Percentiles rank a stretch among this genome's conserved stretches.
These are phyloP conservation scores for Stachybotrys echinatus DNA, from an alignment of 2,329 filamentous ascomycete genomes.

Conservation along the genomic window DNA sequence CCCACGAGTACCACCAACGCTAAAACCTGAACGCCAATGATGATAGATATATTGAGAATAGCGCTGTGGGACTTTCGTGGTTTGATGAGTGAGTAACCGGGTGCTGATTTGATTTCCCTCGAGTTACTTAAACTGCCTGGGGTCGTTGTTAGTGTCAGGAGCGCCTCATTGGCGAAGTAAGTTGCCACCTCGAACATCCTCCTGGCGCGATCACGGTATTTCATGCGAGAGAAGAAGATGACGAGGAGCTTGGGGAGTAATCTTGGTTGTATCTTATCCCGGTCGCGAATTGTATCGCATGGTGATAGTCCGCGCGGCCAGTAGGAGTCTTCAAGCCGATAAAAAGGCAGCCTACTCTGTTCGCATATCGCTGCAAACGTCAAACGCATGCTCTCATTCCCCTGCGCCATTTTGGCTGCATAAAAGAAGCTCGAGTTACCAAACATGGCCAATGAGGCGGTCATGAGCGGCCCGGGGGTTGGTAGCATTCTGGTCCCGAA, in stretches of 20 bases:
- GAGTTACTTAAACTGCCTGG: too few species aligned
- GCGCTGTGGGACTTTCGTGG: slow-evolving; percentile 1
- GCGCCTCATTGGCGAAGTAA: slow-evolving; percentile 10
- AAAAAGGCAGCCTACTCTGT: too few species aligned
- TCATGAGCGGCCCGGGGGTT: slow-evolving; percentile 8
- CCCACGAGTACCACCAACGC: slow-evolving; percentile 1
- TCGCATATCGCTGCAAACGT: slow-evolving; percentile 1
- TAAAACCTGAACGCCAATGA: slow-evolving; percentile 5
- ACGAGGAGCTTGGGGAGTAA: too few species aligned
- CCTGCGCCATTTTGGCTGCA: not conserved
- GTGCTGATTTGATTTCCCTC: not conserved
- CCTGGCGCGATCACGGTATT: not conserved
- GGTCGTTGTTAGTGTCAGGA: not conserved
- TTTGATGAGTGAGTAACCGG: slow-evolving; percentile 1
- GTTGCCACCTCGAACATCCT: slow-evolving; percentile 7
- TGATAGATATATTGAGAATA: slow-evolving; percentile 1
- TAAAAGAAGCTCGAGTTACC: slow-evolving; percentile 6
- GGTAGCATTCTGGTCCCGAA: not conserved
- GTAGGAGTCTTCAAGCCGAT: too few species aligned
- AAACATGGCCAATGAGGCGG: slow-evolving; percentile 6
- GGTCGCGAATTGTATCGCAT: too few species aligned
- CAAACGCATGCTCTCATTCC: not conserved
- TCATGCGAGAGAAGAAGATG: not conserved
- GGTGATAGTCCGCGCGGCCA: too few species aligned
- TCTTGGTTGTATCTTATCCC: too few species aligned